Percentiles rank a stretch among this genome's conserved stretches.
Conservation (phyloP, 169 alveolate species). For the Plasmodium ovale region DNA sequence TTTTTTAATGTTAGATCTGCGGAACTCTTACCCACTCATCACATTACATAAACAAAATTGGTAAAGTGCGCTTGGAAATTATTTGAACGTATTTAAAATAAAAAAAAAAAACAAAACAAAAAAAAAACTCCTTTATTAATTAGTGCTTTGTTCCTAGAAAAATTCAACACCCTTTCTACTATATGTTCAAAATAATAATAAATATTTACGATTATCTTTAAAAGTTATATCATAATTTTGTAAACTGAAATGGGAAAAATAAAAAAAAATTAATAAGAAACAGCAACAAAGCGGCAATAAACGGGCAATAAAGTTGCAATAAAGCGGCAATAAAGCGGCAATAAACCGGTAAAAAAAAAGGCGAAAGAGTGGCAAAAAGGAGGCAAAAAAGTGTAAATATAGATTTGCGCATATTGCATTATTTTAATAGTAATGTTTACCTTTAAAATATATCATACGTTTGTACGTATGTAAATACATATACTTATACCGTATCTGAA, state of each 20-base stretch:
- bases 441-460: not conserved
- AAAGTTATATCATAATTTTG: not conserved
- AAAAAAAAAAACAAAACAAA: too few species aligned
- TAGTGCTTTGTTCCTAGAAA: not conserved
- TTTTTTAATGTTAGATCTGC: too few species aligned
- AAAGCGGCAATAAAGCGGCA: not conserved
- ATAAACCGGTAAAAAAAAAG: not conserved
- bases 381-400: slow-evolving; percentile 5
- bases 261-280: too few species aligned
- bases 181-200: too few species aligned
- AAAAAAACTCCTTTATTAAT: too few species aligned
- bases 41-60: too few species aligned
- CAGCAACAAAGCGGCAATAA: not conserved
- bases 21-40: too few species aligned
- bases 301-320: not conserved
- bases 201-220: not conserved
- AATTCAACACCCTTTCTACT: not conserved
- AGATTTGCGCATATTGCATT: slow-evolving; percentile 12
- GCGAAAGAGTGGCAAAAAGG: slow-evolving; percentile 6
- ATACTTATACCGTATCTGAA: not conserved
- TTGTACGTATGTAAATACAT: too few species aligned
- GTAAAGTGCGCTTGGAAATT: too few species aligned
- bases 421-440: slow-evolving; percentile 9
- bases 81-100: too few species aligned
- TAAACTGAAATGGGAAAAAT: not conserved